phyloP scores from a whole-genome alignment of 441 rosid species.

The Populus hybrid region DNA sequence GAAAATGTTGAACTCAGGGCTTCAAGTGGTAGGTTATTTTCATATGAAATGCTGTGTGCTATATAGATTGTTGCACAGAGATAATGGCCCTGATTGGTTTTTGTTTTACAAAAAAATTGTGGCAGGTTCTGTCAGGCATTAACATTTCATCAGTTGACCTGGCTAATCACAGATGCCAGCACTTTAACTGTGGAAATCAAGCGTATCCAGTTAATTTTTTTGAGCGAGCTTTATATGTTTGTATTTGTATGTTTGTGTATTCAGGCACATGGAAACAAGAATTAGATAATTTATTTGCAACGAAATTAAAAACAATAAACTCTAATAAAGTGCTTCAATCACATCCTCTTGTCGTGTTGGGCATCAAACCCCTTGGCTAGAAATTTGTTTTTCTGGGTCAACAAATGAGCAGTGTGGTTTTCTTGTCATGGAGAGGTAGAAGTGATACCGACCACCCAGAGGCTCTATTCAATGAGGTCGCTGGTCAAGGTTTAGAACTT shows the following conservation, averaged over 20 bases:
- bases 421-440: neutral
- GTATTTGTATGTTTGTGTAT: neutral
- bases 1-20: neutral
- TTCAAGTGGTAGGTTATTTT: conserved; percentile 8
- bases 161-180: neutral
- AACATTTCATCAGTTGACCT: neutral
- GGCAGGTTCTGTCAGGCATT: conserved; percentile 19
- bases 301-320: too few relatives aligned
- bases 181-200: neutral
- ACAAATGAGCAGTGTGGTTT: neutral
- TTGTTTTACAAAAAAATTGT: conserved; percentile 7
- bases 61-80: neutral
- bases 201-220: neutral
- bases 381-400: neutral
- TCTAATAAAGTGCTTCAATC: neutral
- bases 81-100: conserved; percentile 6
- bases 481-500: neutral
- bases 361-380: neutral
- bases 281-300: neutral
- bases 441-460: neutral
- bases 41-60: neutral
- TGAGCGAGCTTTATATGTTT: neutral
- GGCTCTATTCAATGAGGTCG: neutral
- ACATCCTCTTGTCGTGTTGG: neutral
- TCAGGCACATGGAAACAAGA: neutral